Conservation (phyloP, 2,329 filamentous ascomycete genomes). For the Aspergillus sp. region DNA sequence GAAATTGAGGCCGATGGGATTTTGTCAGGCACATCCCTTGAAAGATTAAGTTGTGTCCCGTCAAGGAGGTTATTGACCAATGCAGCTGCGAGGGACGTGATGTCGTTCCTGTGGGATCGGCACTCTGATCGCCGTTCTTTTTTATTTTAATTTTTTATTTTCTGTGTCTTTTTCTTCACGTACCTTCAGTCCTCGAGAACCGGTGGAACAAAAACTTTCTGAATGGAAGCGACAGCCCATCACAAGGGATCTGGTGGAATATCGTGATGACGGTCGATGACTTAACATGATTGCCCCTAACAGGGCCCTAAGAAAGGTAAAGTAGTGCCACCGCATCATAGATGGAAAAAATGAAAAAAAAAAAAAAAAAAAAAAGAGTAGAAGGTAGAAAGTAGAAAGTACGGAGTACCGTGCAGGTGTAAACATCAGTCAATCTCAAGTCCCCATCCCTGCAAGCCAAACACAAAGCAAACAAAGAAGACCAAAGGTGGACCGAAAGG, state of each 20-base stretch:
- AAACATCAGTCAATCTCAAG: background rate
- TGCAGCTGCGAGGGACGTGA: background rate
- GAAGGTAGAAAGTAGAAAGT: background rate
- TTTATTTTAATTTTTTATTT: background rate
- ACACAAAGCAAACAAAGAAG: background rate
- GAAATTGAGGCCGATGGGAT: background rate
- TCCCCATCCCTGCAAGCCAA: background rate
- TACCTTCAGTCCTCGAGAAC: conserved; percentile 1
- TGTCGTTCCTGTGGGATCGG: conserved; percentile 4
- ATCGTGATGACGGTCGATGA: background rate
- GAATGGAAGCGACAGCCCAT: background rate
- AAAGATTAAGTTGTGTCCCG: background rate
- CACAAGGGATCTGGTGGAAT: background rate
- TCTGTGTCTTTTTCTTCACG: background rate
- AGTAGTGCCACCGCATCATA: conserved; percentile 1
- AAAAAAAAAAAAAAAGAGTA: too few relatives aligned
- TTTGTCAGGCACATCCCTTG: background rate
- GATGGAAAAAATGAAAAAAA: background rate
- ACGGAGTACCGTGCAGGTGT: background rate
- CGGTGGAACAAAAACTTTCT: conserved; percentile 1
- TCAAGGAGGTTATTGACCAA: background rate
- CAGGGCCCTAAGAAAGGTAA: background rate
- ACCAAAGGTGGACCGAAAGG: too few relatives aligned
- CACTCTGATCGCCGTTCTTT: background rate
- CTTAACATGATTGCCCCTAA: background rate